These are phyloP conservation scores for Chlorella variabilis DNA, from an alignment of 163 green algal species.

Conservation along the genomic window DNA sequence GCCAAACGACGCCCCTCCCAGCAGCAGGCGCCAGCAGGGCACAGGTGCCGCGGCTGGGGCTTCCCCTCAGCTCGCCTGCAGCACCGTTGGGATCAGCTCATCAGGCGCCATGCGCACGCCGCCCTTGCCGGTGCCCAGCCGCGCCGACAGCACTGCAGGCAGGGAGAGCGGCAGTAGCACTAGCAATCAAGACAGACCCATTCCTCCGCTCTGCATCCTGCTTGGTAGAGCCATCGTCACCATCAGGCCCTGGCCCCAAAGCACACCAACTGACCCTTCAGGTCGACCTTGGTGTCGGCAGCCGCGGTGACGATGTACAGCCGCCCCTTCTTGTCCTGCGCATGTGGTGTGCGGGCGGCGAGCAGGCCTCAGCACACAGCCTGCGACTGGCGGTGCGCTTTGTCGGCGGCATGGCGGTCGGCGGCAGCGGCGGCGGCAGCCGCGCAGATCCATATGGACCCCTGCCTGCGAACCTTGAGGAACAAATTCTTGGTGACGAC, in stretches of 20 bases:
- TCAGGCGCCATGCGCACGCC: slow-evolving; percentile 62
- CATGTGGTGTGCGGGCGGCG: background rate
- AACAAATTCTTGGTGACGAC: slow-evolving; percentile 73
- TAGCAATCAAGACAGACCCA: no score
- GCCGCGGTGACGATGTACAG: slow-evolving; percentile 71
- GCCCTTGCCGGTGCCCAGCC: slow-evolving; percentile 67
- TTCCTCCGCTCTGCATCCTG: no score
- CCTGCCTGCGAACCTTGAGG: slow-evolving; percentile 58
- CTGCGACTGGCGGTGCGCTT: no score
- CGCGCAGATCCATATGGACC: no score
- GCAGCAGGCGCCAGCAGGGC: no score
- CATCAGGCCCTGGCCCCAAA: no score
- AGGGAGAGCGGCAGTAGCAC: no score
- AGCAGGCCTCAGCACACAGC: background rate
- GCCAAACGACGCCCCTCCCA: no score
- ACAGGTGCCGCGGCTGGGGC: no score
- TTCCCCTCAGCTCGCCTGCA: slow-evolving; percentile 51
- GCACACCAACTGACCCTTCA: slow-evolving; percentile 52
- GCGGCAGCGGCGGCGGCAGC: no score
- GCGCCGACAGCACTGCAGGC: slow-evolving; percentile 61
- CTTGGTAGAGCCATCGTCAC: no score
- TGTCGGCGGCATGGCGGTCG: no score
- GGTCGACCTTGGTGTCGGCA: slow-evolving; percentile 65
- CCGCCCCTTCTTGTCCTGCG: slow-evolving; percentile 73
- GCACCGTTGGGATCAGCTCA: slow-evolving; percentile 55